phyloP scores from a whole-genome alignment of 306 rosid species.

The Lathyrus aphaca region DNA sequence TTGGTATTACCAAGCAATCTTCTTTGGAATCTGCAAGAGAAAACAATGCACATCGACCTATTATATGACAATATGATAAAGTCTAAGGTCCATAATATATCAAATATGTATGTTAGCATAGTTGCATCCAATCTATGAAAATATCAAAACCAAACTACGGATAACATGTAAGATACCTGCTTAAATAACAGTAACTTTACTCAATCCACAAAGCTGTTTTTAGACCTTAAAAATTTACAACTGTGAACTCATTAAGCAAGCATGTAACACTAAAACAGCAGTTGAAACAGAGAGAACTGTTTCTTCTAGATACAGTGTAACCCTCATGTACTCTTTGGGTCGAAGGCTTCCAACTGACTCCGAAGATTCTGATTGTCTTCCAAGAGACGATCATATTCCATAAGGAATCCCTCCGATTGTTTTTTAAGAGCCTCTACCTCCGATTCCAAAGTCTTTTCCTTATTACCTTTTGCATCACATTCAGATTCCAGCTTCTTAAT shows the following conservation, averaged over 20 bases:
- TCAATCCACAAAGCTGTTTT: conserved; percentile 17
- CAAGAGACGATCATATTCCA: conserved; percentile 84
- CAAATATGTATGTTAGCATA: neutral
- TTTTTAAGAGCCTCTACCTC: conserved; percentile 82
- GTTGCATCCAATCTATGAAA: neutral
- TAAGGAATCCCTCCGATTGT: conserved; percentile 82
- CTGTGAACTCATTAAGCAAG: conserved; percentile 34
- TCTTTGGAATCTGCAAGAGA: neutral
- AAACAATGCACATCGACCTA: conserved; percentile 7
- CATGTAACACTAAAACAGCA: conserved; percentile 16
- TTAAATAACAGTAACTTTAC: conserved; percentile 31
- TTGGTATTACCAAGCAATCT: neutral
- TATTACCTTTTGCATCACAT: conserved; percentile 53
- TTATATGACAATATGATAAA: neutral
- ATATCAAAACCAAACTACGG: conserved; percentile 5
- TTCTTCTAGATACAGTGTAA: conserved; percentile 25
- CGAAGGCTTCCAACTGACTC: conserved; percentile 70
- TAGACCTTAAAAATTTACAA: conserved; percentile 24
- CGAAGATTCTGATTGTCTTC: conserved; percentile 82
- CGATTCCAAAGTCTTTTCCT: conserved; percentile 57
- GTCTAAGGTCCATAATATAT: neutral
- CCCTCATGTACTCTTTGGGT: conserved; percentile 56
- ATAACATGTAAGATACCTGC: neutral
- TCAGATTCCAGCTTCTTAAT: conserved; percentile 70
- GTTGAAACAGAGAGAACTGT: conserved; percentile 32